These are phyloP conservation scores for Diaporthe sp. DNA, from an alignment of 2,329 filamentous ascomycete genomes.

Conservation along the genomic window DNA sequence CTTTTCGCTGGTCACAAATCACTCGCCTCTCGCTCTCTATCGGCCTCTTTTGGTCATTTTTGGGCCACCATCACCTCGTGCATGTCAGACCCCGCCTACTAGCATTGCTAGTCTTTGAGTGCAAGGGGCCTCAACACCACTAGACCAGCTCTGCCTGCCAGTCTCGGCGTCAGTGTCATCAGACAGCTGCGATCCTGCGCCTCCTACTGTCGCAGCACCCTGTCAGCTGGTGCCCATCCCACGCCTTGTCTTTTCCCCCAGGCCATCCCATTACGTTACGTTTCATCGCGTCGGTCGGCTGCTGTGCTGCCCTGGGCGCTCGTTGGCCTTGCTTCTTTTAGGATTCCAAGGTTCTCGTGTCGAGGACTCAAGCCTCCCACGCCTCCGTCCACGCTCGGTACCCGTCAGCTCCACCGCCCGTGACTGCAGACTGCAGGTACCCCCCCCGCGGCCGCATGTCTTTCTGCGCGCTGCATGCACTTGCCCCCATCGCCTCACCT, in stretches of 20 bases:
- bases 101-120: slow-evolving; percentile 27
- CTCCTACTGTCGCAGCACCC: slow-evolving; percentile 29
- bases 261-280: slow-evolving; percentile 32
- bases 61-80: slow-evolving; percentile 5
- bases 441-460: slow-evolving; percentile 18
- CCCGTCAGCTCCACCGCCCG: slow-evolving; percentile 23
- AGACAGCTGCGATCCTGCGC: slow-evolving; percentile 33
- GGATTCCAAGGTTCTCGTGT: slow-evolving; percentile 7
- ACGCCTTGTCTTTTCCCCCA: slow-evolving; percentile 1
- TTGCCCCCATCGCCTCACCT: slow-evolving; percentile 18
- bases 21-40: neutral
- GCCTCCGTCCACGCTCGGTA: slow-evolving; percentile 1
- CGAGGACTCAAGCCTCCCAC: slow-evolving; percentile 2
- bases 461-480: slow-evolving; percentile 32
- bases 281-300: slow-evolving; percentile 23
- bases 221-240: slow-evolving; percentile 33
- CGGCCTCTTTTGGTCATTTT: neutral
- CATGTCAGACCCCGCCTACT: slow-evolving; percentile 21
- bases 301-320: slow-evolving; percentile 13
- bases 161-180: slow-evolving; percentile 22
- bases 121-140: slow-evolving; percentile 30
- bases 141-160: slow-evolving; percentile 11
- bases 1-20: neutral
- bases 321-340: neutral
- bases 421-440: slow-evolving; percentile 34